These are phyloP conservation scores for Camptophora hylomeconis DNA, from an alignment of 2,329 filamentous ascomycete species.

Conservation along the genomic window DNA sequence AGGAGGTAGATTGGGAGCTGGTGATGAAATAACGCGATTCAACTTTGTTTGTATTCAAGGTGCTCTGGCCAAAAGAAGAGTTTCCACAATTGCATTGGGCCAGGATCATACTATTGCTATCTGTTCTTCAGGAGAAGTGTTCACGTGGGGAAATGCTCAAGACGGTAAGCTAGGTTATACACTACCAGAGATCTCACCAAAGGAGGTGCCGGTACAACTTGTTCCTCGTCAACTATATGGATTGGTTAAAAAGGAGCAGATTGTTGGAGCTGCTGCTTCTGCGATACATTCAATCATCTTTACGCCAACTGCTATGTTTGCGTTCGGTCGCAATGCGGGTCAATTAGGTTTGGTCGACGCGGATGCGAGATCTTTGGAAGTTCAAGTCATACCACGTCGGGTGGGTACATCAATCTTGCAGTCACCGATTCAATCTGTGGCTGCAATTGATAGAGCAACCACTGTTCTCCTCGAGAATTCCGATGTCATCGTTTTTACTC, in stretches of 20 bases:
- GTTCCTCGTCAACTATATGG: conserved; percentile 84
- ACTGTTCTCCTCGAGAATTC: conserved; percentile 73
- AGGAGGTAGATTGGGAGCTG: conserved; percentile 76
- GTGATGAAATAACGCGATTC: conserved; percentile 81
- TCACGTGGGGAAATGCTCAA: conserved; percentile 85
- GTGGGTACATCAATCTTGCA: conserved; percentile 76
- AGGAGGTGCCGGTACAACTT: conserved; percentile 73
- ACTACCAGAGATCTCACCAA: conserved; percentile 47
- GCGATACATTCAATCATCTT: conserved; percentile 83
- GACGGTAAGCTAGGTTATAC: conserved; percentile 77
- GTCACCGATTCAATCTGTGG: conserved; percentile 60
- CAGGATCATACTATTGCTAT: conserved; percentile 85
- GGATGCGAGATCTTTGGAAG: conserved; percentile 77
- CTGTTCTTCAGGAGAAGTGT: conserved; percentile 75
- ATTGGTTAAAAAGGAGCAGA: conserved; percentile 69
- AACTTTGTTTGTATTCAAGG: conserved; percentile 71
- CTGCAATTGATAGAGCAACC: conserved; percentile 83
- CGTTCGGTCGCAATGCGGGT: conserved; percentile 89
- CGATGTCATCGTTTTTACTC: conserved; percentile 86
- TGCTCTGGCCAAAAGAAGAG: conserved; percentile 59
- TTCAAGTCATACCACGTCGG: conserved; percentile 70
- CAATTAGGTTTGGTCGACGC: conserved; percentile 91
- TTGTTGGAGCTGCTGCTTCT: conserved; percentile 77
- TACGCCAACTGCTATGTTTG: conserved; percentile 69
- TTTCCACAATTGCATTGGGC: conserved; percentile 68